Evolutionary conservation across 139 green algal species (phyloP).

Genomic region (Picochlorum sp.): DNA sequence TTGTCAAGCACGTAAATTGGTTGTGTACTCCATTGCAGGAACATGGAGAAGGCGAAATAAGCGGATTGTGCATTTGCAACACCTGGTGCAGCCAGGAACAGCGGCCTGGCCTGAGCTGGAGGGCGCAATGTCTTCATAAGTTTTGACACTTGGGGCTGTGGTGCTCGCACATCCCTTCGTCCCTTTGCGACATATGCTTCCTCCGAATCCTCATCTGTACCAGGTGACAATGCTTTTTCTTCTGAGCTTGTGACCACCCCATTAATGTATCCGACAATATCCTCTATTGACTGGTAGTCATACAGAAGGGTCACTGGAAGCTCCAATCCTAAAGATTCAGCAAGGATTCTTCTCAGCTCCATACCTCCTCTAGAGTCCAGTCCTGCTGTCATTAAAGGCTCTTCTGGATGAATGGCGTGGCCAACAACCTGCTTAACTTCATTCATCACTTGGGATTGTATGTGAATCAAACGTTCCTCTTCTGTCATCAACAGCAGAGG

Average conservation of each 20-base stretch:
- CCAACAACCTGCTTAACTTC: conserved; percentile 59
- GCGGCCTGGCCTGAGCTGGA: conserved; percentile 33
- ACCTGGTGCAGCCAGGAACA: conserved; percentile 81
- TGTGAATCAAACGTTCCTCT: conserved; percentile 51
- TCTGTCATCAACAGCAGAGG: conserved; percentile 48
- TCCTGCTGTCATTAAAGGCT: conserved; percentile 43
- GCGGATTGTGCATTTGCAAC: conserved; percentile 80
- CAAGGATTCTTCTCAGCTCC: conserved; percentile 73
- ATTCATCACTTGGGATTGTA: conserved; percentile 57
- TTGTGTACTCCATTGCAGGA: conserved; percentile 55
- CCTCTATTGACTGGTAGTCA: conserved; percentile 60
- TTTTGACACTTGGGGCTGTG: conserved; percentile 36
- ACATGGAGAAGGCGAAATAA: conserved; percentile 62
- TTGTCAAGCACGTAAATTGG: conserved; percentile 88
- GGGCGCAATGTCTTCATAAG: conserved; percentile 67
- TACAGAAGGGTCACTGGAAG: conserved; percentile 79
- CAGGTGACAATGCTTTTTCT: not conserved
- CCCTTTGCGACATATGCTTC: not conserved
- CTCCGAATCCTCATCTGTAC: not conserved
- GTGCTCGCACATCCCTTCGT: not conserved
- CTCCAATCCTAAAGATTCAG: conserved; percentile 44
- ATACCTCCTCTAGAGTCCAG: conserved; percentile 70
- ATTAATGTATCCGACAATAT: conserved; percentile 45
- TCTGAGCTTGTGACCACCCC: not conserved
- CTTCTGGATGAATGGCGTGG: conserved; percentile 47